Evolutionary conservation across 2,329 filamentous ascomycete species (phyloP), one percentile per base, ranked within the genome.

Genomic region (Penicillium aurantiogriseum): DNA sequence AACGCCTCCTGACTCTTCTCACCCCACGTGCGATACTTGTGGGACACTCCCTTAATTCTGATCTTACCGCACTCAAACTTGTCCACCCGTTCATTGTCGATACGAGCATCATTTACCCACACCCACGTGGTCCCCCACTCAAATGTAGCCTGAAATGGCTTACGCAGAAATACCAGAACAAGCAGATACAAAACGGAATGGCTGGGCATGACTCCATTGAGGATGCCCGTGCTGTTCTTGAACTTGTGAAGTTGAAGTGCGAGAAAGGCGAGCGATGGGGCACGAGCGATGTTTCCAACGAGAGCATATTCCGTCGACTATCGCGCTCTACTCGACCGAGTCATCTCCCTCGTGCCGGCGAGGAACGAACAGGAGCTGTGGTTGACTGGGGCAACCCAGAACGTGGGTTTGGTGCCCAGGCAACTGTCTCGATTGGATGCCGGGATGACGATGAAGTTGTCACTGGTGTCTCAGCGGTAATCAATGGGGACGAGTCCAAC

Each of bases 31-130:
- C 78, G 2, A 72, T 81, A n/a, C 68, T 81, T 1, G 70, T 80
- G 25, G 78, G 78, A 48, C 79, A 81, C 62, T 79, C 77, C 27
- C 69, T 81, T 19, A 76, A 81, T 59, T 79, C 78, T 19, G 78
- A 81, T 70, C 83, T 97, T 33, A 90, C 86, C 60, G 93, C 92
- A 2, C 80, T 99, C 29, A 89, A 88, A 69, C 81, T 97, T 59
- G 89, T 91, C 0, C 94, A 97, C 71, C 94, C 94, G 0, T 96
- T 92, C 77, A 88, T 99, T 65, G 85, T 97, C 70, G 94, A 99
- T 75, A 97, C 94, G 0, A 86, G 91, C 13, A 83, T 97, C 36
- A 82, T 96, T 51, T 99, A 90, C 71, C 92, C 93, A 1, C 94
- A 99, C 71, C 89, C 91, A 10, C 88, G 91, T 36, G 94, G 94